Evolutionary conservation across 2,329 filamentous ascomycete species (phyloP).

Genomic region (Bipolaris gigantea): DNA sequence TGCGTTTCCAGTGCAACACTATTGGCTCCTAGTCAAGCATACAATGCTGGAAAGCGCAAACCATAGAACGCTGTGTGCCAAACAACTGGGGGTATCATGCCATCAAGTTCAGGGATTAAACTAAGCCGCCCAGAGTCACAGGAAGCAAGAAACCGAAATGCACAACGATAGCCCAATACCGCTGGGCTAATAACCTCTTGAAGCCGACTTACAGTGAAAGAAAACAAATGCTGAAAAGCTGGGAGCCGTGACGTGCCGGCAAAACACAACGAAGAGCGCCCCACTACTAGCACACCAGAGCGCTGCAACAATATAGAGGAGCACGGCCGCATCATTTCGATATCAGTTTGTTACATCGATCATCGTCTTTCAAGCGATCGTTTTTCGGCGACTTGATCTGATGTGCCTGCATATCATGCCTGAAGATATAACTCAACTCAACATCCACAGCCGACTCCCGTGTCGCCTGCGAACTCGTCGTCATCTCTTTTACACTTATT

Average conservation of each 20-base stretch:
- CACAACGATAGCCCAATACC: neutral
- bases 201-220: neutral
- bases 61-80: neutral
- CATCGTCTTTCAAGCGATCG: neutral
- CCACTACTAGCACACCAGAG: neutral
- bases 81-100: neutral
- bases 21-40: neutral
- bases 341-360: neutral
- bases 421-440: slow-evolving; percentile 7
- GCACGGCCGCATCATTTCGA: neutral
- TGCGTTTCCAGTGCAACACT: neutral
- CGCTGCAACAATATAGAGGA: neutral
- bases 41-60: neutral
- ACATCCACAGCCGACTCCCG: slow-evolving; percentile 13
- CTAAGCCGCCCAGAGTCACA: neutral
- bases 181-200: neutral
- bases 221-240: neutral
- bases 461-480: slow-evolving; percentile 9
- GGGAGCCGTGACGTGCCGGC: neutral
- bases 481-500: slow-evolving; percentile 7
- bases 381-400: neutral
- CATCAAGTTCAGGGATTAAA: neutral
- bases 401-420: slow-evolving; percentile 7
- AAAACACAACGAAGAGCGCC: neutral
- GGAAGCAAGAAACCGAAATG: neutral